Evolutionary conservation across 1,139 yeast species (phyloP).

Genomic region (Magnusiomyces starmeri): DNA sequence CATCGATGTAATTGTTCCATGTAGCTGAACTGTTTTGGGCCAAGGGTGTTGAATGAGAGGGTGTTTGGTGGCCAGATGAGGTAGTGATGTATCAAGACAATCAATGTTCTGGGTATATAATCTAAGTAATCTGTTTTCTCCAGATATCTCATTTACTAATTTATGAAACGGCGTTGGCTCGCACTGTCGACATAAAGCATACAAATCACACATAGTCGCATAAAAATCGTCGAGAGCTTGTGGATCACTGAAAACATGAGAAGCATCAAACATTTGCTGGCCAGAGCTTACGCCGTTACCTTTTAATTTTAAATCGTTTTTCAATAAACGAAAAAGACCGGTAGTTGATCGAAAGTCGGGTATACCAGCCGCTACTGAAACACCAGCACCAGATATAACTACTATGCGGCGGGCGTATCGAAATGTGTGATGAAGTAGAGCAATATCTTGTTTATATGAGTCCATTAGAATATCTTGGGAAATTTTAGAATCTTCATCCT

Average conservation of each 20-base stretch:
- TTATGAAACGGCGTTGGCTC: slow-evolving; percentile 68
- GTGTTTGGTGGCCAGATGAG: slow-evolving; percentile 42
- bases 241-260: slow-evolving; percentile 57
- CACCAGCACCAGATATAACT: slow-evolving; percentile 76
- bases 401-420: slow-evolving; percentile 36
- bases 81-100: slow-evolving; percentile 39
- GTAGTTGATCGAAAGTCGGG: slow-evolving; percentile 81
- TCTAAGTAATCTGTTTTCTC: slow-evolving; percentile 56
- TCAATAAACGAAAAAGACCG: slow-evolving; percentile 65
- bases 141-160: slow-evolving; percentile 51
- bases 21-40: slow-evolving; percentile 63
- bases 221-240: slow-evolving; percentile 59
- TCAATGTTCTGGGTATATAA: slow-evolving; percentile 49
- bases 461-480: slow-evolving; percentile 5
- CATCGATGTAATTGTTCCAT: slow-evolving; percentile 66
- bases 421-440: slow-evolving; percentile 28
- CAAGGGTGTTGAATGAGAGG: slow-evolving; percentile 41
- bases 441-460: slow-evolving; percentile 15
- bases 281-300: slow-evolving; percentile 42
- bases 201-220: slow-evolving; percentile 60
- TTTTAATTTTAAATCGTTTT: slow-evolving; percentile 36
- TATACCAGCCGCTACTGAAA: slow-evolving; percentile 83
- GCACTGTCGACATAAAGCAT: slow-evolving; percentile 49
- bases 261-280: slow-evolving; percentile 72
- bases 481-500: slow-evolving; percentile 4